These are phyloP conservation scores for Platanus orientalis DNA, from an alignment of 164 flowering plant species.

Conservation along the genomic window DNA sequence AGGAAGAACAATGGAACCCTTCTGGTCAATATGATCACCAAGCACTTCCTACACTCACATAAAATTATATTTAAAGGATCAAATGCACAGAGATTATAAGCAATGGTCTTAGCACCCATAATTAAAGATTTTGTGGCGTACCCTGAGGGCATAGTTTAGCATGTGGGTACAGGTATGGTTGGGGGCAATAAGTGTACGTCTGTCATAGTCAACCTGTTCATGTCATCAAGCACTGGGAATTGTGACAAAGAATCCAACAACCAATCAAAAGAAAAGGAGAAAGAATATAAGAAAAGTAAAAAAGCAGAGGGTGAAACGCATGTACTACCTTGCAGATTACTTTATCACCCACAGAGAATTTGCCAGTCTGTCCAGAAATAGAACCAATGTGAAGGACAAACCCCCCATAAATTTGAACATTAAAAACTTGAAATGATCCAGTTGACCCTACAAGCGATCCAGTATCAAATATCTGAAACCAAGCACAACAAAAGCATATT, in stretches of 20 bases:
- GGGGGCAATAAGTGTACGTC: slow-evolving; percentile 90
- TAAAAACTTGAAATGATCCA: slow-evolving; percentile 70
- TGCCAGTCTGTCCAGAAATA: slow-evolving; percentile 36
- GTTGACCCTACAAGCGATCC: slow-evolving; percentile 64
- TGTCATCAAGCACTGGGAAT: slow-evolving; percentile 1
- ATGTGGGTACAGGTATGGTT: slow-evolving; percentile 99
- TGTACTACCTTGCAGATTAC: slow-evolving; percentile 71
- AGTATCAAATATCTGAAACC: slow-evolving; percentile 80
- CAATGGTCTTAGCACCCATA: neutral
- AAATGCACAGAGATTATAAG: neutral
- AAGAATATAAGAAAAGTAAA: no score
- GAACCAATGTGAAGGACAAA: slow-evolving; percentile 87
- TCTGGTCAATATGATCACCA: slow-evolving; percentile 95
- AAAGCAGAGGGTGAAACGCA: no score
- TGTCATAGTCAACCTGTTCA: slow-evolving; percentile 83
- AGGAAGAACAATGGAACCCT: slow-evolving; percentile 99
- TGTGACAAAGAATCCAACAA: slow-evolving; percentile 1
- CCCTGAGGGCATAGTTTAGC: slow-evolving; percentile 95
- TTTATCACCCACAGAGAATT: slow-evolving; percentile 59
- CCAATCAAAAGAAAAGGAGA: neutral
- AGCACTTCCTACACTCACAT: slow-evolving; percentile 73
- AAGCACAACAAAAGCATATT: slow-evolving; percentile 13
- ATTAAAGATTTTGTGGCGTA: slow-evolving; percentile 21
- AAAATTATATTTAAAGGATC: neutral
- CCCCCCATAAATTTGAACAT: slow-evolving; percentile 93